Evolutionary conservation across 2,329 filamentous ascomycete genomes (phyloP).

Genomic region (Colletotrichum sp.): DNA sequence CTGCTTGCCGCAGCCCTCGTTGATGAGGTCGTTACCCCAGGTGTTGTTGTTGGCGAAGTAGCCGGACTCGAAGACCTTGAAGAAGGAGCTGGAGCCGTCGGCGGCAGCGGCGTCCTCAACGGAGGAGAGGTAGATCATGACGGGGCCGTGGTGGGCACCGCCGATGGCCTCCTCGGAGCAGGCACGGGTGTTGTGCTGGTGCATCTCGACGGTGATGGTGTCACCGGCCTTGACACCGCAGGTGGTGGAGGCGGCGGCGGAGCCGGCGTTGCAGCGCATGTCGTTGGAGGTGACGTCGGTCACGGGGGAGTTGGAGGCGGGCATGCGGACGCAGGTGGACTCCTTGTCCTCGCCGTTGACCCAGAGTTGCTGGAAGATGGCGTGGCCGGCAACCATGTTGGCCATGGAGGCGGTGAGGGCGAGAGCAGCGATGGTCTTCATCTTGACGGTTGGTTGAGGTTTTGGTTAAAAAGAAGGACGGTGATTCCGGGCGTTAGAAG

Average conservation of each 20-base stretch:
- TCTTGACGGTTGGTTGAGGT: neutral
- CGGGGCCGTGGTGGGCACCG: slow-evolving; percentile 56
- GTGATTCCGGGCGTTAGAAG: slow-evolving; percentile 14
- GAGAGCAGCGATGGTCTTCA: slow-evolving; percentile 17
- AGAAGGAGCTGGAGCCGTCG: slow-evolving; percentile 49
- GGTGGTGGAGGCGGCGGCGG: slow-evolving; percentile 35
- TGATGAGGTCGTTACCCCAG: slow-evolving; percentile 24
- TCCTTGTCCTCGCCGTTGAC: slow-evolving; percentile 37
- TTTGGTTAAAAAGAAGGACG: slow-evolving; percentile 2
- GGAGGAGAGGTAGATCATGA: slow-evolving; percentile 53
- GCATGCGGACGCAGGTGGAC: slow-evolving; percentile 20
- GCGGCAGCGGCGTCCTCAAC: slow-evolving; percentile 50
- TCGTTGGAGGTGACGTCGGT: slow-evolving; percentile 41
- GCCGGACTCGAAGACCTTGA: slow-evolving; percentile 55
- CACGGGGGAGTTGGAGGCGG: slow-evolving; percentile 44
- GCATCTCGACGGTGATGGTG: slow-evolving; percentile 51
- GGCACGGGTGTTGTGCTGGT: slow-evolving; percentile 45
- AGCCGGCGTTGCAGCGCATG: slow-evolving; percentile 47
- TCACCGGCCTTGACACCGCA: slow-evolving; percentile 32
- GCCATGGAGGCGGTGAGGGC: slow-evolving; percentile 19
- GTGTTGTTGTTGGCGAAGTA: slow-evolving; percentile 26
- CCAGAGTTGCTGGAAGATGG: slow-evolving; percentile 57
- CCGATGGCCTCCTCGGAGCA: slow-evolving; percentile 55
- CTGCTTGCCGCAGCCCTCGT: slow-evolving; percentile 23
- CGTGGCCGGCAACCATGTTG: slow-evolving; percentile 40